phyloP scores from a whole-genome alignment of 345 rosid genomes.

The Eutrema japonicum region DNA sequence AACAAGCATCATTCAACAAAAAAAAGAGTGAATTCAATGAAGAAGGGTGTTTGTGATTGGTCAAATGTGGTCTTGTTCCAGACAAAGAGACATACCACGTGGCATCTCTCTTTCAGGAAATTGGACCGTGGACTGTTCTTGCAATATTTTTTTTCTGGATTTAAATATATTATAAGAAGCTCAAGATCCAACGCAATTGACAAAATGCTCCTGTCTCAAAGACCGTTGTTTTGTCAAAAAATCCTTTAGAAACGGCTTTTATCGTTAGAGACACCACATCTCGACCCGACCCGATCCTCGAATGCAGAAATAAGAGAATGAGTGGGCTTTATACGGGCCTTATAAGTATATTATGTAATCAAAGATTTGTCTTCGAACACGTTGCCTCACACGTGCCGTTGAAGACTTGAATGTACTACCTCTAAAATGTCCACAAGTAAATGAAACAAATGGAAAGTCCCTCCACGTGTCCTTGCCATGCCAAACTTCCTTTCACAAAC shows the following conservation, averaged over 20 bases:
- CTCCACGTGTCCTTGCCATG: constrained; percentile 24
- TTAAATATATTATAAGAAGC: constrained; percentile 16
- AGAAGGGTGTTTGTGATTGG: constrained; percentile 17
- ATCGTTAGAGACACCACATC: background rate
- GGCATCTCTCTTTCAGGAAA: background rate
- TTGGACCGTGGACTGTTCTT: constrained; percentile 20
- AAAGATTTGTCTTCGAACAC: constrained; percentile 8
- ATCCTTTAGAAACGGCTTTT: background rate
- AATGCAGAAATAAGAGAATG: background rate
- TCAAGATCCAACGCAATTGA: constrained; percentile 36
- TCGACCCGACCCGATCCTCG: constrained; percentile 1
- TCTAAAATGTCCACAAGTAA: background rate
- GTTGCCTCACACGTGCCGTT: constrained; percentile 15
- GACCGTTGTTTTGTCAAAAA: constrained; percentile 17
- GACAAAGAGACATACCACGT: constrained; percentile 36
- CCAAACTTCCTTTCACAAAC: background rate
- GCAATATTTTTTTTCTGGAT: background rate
- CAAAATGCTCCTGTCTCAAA: constrained; percentile 16
- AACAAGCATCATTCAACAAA: constrained; percentile 19
- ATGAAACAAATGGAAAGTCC: background rate
- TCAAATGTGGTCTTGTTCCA: constrained; percentile 37
- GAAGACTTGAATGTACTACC: background rate
- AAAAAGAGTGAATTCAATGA: background rate
- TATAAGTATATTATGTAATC: background rate
- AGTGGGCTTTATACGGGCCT: constrained; percentile 13